Conservation (phyloP, 2,329 filamentous ascomycete species). For the Claviceps lovelessii region DNA sequence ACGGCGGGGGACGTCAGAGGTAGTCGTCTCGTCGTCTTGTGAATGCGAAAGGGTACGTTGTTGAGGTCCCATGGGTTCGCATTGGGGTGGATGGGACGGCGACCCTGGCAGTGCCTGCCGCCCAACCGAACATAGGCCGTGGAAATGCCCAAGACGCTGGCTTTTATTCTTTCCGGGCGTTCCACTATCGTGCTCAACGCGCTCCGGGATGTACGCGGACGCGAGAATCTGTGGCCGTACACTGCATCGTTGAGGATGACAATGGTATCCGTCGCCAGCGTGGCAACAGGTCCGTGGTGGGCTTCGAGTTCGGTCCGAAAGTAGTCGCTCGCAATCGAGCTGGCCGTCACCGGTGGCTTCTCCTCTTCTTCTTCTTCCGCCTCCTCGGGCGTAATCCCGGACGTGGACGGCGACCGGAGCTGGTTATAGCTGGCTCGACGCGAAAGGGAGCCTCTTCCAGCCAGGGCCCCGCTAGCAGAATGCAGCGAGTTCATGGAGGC, state of each 20-base stretch:
- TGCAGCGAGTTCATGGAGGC: conserved; percentile 43
- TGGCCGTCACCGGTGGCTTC: conserved; percentile 30
- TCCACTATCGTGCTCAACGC: conserved; percentile 76
- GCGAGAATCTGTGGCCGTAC: conserved; percentile 84
- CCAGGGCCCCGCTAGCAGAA: conserved; percentile 28
- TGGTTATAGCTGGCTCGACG: conserved; percentile 35
- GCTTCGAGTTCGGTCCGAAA: conserved; percentile 55
- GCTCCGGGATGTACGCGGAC: conserved; percentile 60
- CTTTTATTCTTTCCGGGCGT: conserved; percentile 78
- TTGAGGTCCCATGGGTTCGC: conserved; percentile 39
- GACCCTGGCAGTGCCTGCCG: conserved; percentile 59
- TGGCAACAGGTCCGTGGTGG: conserved; percentile 36
- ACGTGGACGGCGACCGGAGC: conserved; percentile 23
- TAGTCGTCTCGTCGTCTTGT: conserved; percentile 60
- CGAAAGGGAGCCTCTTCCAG: conserved; percentile 25
- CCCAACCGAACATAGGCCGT: conserved; percentile 85
- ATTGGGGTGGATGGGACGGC: conserved; percentile 51
- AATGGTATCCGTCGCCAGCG: conserved; percentile 44
- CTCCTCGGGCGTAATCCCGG: conserved; percentile 12
- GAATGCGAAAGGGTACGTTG: conserved; percentile 66
- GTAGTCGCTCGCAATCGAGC: conserved; percentile 49
- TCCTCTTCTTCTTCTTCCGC: conserved; percentile 17
- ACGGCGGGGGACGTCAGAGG: conserved; percentile 62
- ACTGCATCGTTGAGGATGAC: conserved; percentile 87
- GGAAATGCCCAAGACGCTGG: conserved; percentile 67